Conservation (phyloP, 163 green algal genomes). For the Scenedesmus sp. region DNA sequence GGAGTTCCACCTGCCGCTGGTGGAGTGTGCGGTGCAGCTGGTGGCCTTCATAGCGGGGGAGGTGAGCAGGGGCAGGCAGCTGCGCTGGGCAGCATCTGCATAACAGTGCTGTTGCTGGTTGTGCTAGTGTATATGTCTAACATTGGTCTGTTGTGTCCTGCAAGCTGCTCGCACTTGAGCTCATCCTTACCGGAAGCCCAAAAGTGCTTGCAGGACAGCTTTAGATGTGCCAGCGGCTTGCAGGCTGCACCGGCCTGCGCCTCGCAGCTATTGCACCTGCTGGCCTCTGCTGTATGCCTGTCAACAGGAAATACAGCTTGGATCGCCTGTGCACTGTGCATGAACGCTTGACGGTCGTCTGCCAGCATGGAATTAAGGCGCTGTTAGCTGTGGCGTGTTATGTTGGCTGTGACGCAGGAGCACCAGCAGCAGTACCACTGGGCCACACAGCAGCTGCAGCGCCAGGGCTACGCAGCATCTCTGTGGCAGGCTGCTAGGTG, state of each 20-base stretch:
- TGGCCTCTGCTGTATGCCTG: no score
- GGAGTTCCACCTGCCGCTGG: conserved; percentile 38
- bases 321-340: background rate
- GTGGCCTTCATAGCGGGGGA: conserved; percentile 15
- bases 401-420: background rate
- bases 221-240: no score
- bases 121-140: background rate
- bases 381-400: background rate
- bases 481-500: conserved; percentile 25
- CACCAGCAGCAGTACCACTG: background rate
- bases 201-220: no score
- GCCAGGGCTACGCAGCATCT: background rate
- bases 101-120: background rate
- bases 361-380: background rate
- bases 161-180: background rate
- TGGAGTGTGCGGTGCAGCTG: conserved; percentile 37
- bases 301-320: no score
- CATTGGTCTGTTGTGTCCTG: background rate
- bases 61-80: background rate
- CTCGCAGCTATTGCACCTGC: no score
- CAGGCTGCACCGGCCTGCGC: no score
- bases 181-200: background rate
- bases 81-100: background rate
- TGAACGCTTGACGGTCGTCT: background rate
- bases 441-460: conserved; percentile 11